Evolutionary conservation across 768 basidiomycete species (phyloP).

Genomic region (Gymnopilus junonius): DNA sequence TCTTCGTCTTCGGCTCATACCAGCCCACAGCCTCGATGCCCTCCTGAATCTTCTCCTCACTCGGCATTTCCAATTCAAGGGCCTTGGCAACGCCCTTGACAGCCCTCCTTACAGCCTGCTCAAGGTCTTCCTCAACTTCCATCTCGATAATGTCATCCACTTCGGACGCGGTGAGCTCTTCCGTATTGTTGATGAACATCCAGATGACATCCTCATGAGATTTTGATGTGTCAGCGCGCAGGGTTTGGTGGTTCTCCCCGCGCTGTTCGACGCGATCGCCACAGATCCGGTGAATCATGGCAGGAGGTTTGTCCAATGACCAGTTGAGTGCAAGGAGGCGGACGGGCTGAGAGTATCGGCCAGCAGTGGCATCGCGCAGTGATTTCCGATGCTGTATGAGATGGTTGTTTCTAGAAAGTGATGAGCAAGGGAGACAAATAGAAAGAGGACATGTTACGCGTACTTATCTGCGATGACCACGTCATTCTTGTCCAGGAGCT

Average conservation of each 20-base stretch:
- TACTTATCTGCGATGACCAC: conserved; percentile 95
- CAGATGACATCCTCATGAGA: conserved; percentile 82
- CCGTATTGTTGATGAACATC: conserved; percentile 69
- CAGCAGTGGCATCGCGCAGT: conserved; percentile 57
- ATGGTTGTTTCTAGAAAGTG: conserved; percentile 78
- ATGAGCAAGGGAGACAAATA: background rate
- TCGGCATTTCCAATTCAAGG: conserved; percentile 57
- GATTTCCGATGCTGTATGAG: conserved; percentile 75
- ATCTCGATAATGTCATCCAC: conserved; percentile 76
- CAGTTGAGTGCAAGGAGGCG: conserved; percentile 86
- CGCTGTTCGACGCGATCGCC: conserved; percentile 73
- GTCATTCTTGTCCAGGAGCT: conserved; percentile 61
- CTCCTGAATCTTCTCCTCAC: conserved; percentile 56
- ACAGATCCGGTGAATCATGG: conserved; percentile 76
- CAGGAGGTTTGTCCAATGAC: conserved; percentile 56
- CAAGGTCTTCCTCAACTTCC: conserved; percentile 46
- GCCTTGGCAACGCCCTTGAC: conserved; percentile 60
- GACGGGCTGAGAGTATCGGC: conserved; percentile 41
- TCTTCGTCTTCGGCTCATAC: conserved; percentile 36
- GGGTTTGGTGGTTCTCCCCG: conserved; percentile 85
- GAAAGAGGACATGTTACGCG: conserved; percentile 25
- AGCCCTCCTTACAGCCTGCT: conserved; percentile 59
- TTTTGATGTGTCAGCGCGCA: conserved; percentile 55
- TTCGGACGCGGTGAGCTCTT: conserved; percentile 62
- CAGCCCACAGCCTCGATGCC: conserved; percentile 51